Conservation (phyloP, 306 rosid species). For the Morella rubra region DNA sequence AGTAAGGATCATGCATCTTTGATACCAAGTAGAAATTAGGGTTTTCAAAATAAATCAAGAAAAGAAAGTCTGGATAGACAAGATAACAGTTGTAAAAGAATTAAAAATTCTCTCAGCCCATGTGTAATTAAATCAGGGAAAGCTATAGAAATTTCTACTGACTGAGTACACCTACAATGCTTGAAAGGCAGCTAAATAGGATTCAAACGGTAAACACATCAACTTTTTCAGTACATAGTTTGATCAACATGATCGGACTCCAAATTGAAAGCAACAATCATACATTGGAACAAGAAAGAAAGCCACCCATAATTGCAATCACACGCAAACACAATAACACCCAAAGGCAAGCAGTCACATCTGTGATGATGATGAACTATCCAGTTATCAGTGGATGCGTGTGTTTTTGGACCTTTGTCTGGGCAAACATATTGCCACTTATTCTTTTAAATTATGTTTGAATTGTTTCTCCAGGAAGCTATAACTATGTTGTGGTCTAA, state of each 20-base stretch:
- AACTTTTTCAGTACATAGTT: not conserved
- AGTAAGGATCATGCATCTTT: no score
- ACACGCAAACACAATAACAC: not conserved
- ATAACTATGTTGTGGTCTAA: not conserved
- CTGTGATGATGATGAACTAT: not conserved
- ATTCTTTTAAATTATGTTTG: not conserved
- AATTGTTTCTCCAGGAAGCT: not conserved
- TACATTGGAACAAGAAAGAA: not conserved
- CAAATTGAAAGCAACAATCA: not conserved
- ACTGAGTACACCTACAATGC: not conserved
- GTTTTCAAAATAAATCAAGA: no score
- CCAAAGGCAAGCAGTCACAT: not conserved
- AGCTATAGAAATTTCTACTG: no score
- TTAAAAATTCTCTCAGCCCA: no score
- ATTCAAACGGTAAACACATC: not conserved
- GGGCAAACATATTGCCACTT: not conserved
- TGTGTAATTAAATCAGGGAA: no score
- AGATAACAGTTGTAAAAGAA: no score
- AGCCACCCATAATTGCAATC: not conserved
- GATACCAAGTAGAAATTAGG: no score
- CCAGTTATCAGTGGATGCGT: not conserved
- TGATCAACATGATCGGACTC: not conserved
- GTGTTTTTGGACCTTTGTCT: not conserved
- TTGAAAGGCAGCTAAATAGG: not conserved
- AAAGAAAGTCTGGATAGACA: no score